Percentiles rank a stretch among this genome's conserved stretches.
These are phyloP conservation scores for Phyllosticta citribraziliensis DNA, from an alignment of 2,329 filamentous ascomycete species.

Conservation along the genomic window DNA sequence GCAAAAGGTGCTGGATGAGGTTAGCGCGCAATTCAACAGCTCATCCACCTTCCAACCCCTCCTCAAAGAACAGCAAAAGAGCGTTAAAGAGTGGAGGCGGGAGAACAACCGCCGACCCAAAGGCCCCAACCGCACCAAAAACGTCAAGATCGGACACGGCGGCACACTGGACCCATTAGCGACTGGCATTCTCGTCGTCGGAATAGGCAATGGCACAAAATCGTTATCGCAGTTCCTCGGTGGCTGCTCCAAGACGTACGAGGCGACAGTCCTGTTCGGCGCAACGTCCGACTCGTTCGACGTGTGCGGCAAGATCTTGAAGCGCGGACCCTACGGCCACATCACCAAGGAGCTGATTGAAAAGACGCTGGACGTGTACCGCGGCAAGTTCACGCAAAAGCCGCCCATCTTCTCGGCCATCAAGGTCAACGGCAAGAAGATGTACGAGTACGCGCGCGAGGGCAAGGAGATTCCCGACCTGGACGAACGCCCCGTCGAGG, in stretches of 20 bases:
- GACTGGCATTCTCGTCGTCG: slow-evolving; percentile 83
- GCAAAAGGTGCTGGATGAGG: slow-evolving; percentile 68
- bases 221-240: slow-evolving; percentile 61
- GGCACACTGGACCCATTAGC: slow-evolving; percentile 92
- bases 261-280: slow-evolving; percentile 81
- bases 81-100: slow-evolving; percentile 44
- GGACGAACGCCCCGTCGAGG: slow-evolving; percentile 66
- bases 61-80: slow-evolving; percentile 53
- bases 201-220: slow-evolving; percentile 83
- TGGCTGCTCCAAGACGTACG: slow-evolving; percentile 85
- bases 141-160: slow-evolving; percentile 88
- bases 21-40: slow-evolving; percentile 73
- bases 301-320: slow-evolving; percentile 70
- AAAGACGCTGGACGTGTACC: slow-evolving; percentile 62
- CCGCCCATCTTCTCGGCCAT: slow-evolving; percentile 89
- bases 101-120: slow-evolving; percentile 49
- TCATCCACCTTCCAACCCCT: slow-evolving; percentile 72
- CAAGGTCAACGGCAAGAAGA: slow-evolving; percentile 83
- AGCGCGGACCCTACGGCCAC: slow-evolving; percentile 64
- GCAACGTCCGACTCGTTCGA: slow-evolving; percentile 92
- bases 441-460: slow-evolving; percentile 92
- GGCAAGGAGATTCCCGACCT: slow-evolving; percentile 85
- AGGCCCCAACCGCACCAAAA: slow-evolving; percentile 8
- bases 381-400: slow-evolving; percentile 77
- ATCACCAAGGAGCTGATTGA: slow-evolving; percentile 72